A percentile compares a stretch with the other conserved stretches of the same genome.
Conservation (phyloP, 1,284 basidiomycete species). For the Ceraceosorus guamensis region DNA sequence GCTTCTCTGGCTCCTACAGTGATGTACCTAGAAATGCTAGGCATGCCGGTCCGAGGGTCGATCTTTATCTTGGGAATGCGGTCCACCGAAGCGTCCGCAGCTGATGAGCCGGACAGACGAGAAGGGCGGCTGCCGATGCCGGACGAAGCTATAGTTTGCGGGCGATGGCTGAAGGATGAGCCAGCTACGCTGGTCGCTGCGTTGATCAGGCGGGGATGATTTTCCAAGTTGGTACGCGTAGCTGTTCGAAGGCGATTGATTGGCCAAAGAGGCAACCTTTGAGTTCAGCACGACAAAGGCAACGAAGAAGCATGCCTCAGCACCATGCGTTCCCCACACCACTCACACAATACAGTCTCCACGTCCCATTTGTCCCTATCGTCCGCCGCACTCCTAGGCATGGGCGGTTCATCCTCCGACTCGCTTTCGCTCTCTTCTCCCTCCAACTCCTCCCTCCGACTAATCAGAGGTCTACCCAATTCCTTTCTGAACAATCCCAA, state of each 20-base stretch:
- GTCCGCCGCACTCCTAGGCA: conserved; percentile 2
- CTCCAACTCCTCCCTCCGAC: conserved; percentile 22
- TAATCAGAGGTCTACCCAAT: conserved; percentile 31
- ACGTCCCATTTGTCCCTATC: conserved; percentile 45
- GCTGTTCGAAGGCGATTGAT: no score
- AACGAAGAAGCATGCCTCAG: background rate
- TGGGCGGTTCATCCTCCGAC: conserved; percentile 49
- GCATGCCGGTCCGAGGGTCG: conserved; percentile 40
- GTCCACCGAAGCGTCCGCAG: conserved; percentile 20
- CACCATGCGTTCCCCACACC: background rate
- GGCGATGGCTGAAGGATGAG: conserved; percentile 1
- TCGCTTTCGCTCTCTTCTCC: conserved; percentile 51
- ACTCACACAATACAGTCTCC: conserved; percentile 36
- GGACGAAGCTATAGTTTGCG: background rate
- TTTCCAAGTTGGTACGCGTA: conserved; percentile 46
- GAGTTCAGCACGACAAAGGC: background rate
- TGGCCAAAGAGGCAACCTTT: background rate
- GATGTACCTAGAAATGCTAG: conserved; percentile 36
- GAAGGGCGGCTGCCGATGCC: background rate
- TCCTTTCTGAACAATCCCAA: conserved; percentile 54
- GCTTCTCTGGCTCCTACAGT: conserved; percentile 11
- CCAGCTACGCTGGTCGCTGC: conserved; percentile 32
- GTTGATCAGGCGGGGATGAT: conserved; percentile 40
- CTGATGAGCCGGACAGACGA: conserved; percentile 1
- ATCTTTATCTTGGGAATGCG: conserved; percentile 34